Base-by-base conservation (phyloP, 495 filamentous ascomycete species). In the Xylaria cubensis region DNA sequence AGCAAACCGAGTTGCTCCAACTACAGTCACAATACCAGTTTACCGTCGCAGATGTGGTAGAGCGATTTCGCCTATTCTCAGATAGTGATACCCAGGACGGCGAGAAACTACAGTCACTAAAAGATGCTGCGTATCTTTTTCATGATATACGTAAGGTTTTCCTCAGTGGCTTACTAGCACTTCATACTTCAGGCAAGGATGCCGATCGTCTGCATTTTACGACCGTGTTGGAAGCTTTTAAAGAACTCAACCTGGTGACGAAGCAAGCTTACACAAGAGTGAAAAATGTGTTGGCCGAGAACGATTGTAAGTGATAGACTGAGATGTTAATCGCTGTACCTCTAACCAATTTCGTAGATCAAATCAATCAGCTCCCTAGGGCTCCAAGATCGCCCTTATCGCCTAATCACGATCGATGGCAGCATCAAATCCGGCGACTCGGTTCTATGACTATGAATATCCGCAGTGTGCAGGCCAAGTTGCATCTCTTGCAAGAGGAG, bases 401-500 rank as follows among this genome's bases (percentile, higher is more conserved):
- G 21, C 92, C 94, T 55, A 87, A 86, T 24, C 91, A 91, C 63
- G 95, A 98, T 72, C 88, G 91, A 53, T 88, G 95, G 79, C 91
- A 94, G 61, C 89, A 90, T 41, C 96, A 97, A 79, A 89, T 97
- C 61, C 89, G 93, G 71, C 93, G 94, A 76, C 85, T 99, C 56
- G 93, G 91, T 80, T 91, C 92, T 6, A 87, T 99, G 32, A 97
- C 94, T 1, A 92, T 95, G 73, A 95, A 95, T 24, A 95, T 99
- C 66, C 91, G 94, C 13, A 92, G 93, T 10, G 89, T 99, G 32
- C 95, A 98, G 80, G 96, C 96, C 36, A 98, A 97, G 80, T 91
- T 99, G 85, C 94, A 97, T 67, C 86, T 99, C 19, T 83, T 98
- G 56, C 91, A 94, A 44, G 96, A 99, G 81, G 94, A 97, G 80